Evolutionary conservation across 2,329 filamentous ascomycete species (phyloP).

Genomic region (Aspergillus oerlinghausenensis): DNA sequence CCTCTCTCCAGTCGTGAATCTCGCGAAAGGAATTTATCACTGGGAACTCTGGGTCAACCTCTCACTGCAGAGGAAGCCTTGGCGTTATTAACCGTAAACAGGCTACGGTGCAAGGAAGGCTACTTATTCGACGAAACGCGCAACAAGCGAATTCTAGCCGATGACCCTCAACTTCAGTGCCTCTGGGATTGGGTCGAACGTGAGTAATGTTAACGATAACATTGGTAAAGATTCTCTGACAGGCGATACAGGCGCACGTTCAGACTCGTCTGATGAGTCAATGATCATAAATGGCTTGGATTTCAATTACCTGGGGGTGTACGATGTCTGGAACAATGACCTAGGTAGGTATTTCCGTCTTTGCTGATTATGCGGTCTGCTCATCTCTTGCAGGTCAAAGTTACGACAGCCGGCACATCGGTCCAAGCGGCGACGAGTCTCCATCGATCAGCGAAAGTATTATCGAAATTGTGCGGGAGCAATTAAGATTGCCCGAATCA

Average conservation of each 20-base stretch:
- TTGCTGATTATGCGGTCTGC: slow-evolving; percentile 1
- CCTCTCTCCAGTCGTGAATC: slow-evolving; percentile 36
- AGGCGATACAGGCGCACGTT: slow-evolving; percentile 32
- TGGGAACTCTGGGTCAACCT: slow-evolving; percentile 22
- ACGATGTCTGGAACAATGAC: slow-evolving; percentile 55
- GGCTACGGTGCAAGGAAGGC: slow-evolving; percentile 51
- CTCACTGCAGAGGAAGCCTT: slow-evolving; percentile 38
- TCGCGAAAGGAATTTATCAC: slow-evolving; percentile 32
- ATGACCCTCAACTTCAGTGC: slow-evolving; percentile 53
- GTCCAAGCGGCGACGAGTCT: slow-evolving; percentile 19
- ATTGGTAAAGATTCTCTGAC: neutral
- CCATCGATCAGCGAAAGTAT: slow-evolving; percentile 39
- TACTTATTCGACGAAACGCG: slow-evolving; percentile 50
- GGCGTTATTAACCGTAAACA: slow-evolving; percentile 37
- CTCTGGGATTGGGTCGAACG: slow-evolving; percentile 57
- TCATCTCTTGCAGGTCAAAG: slow-evolving; percentile 26
- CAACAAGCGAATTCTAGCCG: slow-evolving; percentile 52
- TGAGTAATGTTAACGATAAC: slow-evolving; percentile 20
- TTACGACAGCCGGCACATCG: slow-evolving; percentile 28
- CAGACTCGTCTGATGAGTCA: slow-evolving; percentile 41
- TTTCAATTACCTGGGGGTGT: slow-evolving; percentile 58
- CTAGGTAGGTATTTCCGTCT: slow-evolving; percentile 36
- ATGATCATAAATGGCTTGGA: slow-evolving; percentile 56
- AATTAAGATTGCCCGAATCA: slow-evolving; percentile 48
- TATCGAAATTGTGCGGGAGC: slow-evolving; percentile 45